phyloP scores from a whole-genome alignment of 1,284 basidiomycete genomes.

The Anthracocystis setariae region DNA sequence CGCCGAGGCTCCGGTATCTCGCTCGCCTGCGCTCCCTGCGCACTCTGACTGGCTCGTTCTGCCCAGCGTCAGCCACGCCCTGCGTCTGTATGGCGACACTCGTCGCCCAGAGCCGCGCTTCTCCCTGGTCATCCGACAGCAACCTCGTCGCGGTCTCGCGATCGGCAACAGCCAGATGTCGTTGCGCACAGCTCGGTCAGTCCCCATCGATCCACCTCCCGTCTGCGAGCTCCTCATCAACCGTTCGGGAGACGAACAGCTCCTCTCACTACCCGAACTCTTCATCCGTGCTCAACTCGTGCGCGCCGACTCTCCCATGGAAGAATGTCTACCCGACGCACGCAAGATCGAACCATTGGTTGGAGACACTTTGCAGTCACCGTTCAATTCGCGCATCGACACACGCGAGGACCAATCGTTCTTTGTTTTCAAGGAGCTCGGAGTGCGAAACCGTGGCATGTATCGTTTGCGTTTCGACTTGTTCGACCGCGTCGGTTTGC shows the following conservation, averaged over 20 bases:
- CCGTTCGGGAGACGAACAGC: slow-evolving; percentile 42
- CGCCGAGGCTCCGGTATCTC: not conserved
- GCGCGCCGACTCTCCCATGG: slow-evolving; percentile 16
- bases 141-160: slow-evolving; percentile 41
- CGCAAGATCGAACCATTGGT: slow-evolving; percentile 33
- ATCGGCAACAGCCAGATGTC: slow-evolving; percentile 53
- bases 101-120: slow-evolving; percentile 33
- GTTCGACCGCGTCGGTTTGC: slow-evolving; percentile 34
- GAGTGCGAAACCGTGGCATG: slow-evolving; percentile 42
- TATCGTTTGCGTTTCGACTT: slow-evolving; percentile 55
- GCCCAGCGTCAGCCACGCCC: slow-evolving; percentile 32
- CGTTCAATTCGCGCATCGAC: slow-evolving; percentile 48
- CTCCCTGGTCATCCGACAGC: slow-evolving; percentile 47
- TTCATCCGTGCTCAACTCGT: slow-evolving; percentile 45
- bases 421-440: slow-evolving; percentile 59
- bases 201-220: slow-evolving; percentile 48
- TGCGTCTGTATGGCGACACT: slow-evolving; percentile 24
- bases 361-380: slow-evolving; percentile 36
- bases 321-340: slow-evolving; percentile 37
- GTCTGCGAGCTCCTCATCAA: slow-evolving; percentile 52
- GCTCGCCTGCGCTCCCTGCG: slow-evolving; percentile 2
- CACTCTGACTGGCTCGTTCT: slow-evolving; percentile 39
- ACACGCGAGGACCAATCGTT: slow-evolving; percentile 46
- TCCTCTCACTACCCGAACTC: slow-evolving; percentile 43
- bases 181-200: slow-evolving; percentile 36